phyloP scores from a whole-genome alignment of 164 flowering plant genomes.

The Paratinospora sagittata region DNA sequence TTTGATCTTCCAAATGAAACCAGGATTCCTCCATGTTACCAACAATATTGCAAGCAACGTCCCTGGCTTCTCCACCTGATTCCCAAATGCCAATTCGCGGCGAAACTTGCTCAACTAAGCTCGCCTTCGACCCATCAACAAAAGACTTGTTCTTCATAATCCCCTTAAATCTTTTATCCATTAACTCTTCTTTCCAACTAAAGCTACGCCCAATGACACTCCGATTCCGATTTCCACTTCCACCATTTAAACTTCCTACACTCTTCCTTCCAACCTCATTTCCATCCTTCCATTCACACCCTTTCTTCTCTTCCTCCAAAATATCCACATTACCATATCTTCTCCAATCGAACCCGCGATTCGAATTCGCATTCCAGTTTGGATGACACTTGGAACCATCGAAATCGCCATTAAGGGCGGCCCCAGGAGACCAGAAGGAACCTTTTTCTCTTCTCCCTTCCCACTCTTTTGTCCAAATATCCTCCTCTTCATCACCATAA shows the following conservation, averaged over 20 bases:
- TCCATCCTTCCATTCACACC: not conserved
- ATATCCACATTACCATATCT: not conserved
- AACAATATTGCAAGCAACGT: constrained; percentile 67
- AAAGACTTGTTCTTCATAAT: constrained; percentile 22
- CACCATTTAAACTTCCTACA: not conserved
- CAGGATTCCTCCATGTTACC: constrained; percentile 51
- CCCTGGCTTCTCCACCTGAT: constrained; percentile 74
- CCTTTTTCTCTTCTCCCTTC: not conserved
- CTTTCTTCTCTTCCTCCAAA: not conserved
- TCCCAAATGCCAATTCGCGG: constrained; percentile 86
- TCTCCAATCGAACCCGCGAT: not conserved
- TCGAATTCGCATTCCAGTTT: not conserved
- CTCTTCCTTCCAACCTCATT: not conserved
- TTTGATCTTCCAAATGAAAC: constrained; percentile 40
- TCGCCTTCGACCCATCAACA: constrained; percentile 38
- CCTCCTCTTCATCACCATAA: not conserved
- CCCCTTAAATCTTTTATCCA: not conserved
- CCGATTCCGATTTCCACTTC: too few species aligned
- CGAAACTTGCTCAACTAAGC: constrained; percentile 33
- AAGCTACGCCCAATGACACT: not conserved
- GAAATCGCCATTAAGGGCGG: not conserved
- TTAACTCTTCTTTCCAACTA: not conserved
- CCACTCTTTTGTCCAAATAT: not conserved
- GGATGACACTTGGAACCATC: not conserved
- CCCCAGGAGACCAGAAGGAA: not conserved